These are phyloP conservation scores for Basidiobolus meristosporus DNA, from an alignment of 371 early-diverging fungal genomes.

Conservation along the genomic window DNA sequence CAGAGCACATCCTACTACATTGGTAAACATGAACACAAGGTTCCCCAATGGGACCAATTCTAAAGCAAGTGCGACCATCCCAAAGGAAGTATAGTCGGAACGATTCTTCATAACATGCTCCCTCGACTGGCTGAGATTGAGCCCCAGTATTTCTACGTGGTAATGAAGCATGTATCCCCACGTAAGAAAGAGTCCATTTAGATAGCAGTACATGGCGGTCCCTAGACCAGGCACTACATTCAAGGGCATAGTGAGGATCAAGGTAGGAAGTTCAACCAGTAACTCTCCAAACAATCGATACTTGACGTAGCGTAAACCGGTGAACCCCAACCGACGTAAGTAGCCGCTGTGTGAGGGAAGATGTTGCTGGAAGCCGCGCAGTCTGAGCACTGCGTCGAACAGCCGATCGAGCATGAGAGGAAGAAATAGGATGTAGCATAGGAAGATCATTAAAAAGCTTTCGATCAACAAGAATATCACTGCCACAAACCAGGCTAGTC, in stretches of 20 bases:
- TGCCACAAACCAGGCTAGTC: conserved; percentile 2
- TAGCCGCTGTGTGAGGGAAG: neutral
- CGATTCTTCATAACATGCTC: too few species aligned
- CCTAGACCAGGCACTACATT: conserved; percentile 36
- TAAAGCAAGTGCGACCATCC: conserved; percentile 31
- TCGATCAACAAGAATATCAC: conserved; percentile 1
- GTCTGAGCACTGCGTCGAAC: conserved; percentile 3
- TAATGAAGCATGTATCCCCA: too few species aligned
- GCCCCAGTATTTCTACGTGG: too few species aligned
- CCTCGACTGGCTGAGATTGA: too few species aligned
- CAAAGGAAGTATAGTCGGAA: too few species aligned
- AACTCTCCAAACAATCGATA: too few species aligned
- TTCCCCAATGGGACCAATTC: conserved; percentile 46
- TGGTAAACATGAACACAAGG: conserved; percentile 51
- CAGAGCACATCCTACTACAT: conserved; percentile 48
- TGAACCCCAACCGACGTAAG: conserved; percentile 4
- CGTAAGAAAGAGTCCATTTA: too few species aligned
- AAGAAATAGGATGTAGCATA: conserved; percentile 2
- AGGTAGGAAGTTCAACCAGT: conserved; percentile 12
- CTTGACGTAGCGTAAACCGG: conserved; percentile 1
- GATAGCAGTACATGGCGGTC: conserved; percentile 23
- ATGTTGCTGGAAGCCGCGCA: neutral
- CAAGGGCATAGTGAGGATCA: conserved; percentile 31
- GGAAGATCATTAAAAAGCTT: neutral
- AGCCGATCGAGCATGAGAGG: conserved; percentile 3